Conservation (phyloP, 331 rosid species). For the Rosa hybrid region DNA sequence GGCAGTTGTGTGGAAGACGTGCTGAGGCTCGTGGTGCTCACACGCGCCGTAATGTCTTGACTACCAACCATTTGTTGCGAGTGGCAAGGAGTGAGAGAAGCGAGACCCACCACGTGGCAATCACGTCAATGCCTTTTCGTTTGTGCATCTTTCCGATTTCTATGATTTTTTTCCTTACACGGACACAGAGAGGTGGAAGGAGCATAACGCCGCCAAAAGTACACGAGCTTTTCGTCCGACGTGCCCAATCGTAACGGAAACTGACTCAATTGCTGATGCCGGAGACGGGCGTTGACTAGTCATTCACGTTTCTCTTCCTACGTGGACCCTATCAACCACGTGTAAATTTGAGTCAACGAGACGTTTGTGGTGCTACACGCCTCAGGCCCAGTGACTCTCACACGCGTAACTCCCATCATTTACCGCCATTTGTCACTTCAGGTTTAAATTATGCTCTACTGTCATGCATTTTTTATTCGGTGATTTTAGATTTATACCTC, state of each 20-base stretch:
- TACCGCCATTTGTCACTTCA: neutral
- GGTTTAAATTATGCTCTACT: no score
- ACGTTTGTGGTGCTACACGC: neutral
- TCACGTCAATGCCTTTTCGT: neutral
- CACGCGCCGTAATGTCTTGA: slow-evolving; percentile 18
- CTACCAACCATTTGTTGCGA: no score
- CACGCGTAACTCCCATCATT: neutral
- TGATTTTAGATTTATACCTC: no score
- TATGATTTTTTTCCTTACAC: neutral
- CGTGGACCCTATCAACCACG: neutral
- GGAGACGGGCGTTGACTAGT: neutral
- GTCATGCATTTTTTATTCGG: no score
- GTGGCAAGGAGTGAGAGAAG: neutral
- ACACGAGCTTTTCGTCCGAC: neutral
- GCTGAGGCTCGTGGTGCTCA: slow-evolving; percentile 23
- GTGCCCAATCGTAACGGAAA: neutral
- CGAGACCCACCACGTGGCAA: neutral
- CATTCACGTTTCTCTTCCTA: neutral
- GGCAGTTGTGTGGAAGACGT: slow-evolving; percentile 30
- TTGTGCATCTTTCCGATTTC: neutral
- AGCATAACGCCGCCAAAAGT: neutral
- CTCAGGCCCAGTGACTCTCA: neutral
- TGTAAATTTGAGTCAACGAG: neutral
- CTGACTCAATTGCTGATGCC: no score
- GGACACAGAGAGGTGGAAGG: neutral